Evolutionary conservation across 345 rosid species (phyloP).

Genomic region (Cardamine resedifolia): DNA sequence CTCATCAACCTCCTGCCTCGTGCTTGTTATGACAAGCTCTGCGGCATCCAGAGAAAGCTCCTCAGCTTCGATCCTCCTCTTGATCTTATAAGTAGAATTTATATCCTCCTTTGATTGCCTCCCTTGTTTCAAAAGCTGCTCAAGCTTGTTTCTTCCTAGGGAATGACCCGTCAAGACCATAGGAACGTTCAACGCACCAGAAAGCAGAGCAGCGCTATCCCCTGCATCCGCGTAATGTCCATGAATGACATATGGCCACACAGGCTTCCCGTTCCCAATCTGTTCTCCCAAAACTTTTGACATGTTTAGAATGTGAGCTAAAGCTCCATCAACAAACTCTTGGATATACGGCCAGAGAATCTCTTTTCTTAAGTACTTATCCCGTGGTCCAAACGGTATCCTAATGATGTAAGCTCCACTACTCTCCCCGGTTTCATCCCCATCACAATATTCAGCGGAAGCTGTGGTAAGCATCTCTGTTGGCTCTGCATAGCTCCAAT

Average conservation of each 20-base stretch:
- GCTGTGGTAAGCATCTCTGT: conserved; percentile 83
- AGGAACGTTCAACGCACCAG: conserved; percentile 95
- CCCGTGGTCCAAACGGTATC: conserved; percentile 92
- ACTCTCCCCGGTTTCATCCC: conserved; percentile 77
- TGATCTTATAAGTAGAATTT: conserved; percentile 87
- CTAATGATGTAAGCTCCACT: conserved; percentile 92
- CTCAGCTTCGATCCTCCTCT: conserved; percentile 92
- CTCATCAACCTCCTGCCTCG: conserved; percentile 92
- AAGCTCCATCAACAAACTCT: conserved; percentile 96
- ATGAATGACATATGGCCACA: conserved; percentile 96
- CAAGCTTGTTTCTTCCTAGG: conserved; percentile 95
- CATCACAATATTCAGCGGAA: conserved; percentile 56
- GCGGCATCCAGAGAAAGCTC: conserved; percentile 96
- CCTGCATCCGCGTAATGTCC: conserved; percentile 99
- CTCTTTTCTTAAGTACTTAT: conserved; percentile 78
- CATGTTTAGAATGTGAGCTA: conserved; percentile 87
- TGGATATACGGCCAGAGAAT: conserved; percentile 85
- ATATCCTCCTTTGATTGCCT: conserved; percentile 88
- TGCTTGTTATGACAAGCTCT: conserved; percentile 94
- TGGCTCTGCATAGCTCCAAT: conserved; percentile 99
- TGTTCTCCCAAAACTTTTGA: conserved; percentile 88
- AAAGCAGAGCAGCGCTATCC: conserved; percentile 83
- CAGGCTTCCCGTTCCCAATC: conserved; percentile 78
- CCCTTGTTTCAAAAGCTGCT: conserved; percentile 93
- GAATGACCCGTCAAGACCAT: conserved; percentile 99